These are phyloP conservation scores for Halophytophthora polymorphica DNA, from an alignment of 352 stramenopile genomes.

Conservation along the genomic window DNA sequence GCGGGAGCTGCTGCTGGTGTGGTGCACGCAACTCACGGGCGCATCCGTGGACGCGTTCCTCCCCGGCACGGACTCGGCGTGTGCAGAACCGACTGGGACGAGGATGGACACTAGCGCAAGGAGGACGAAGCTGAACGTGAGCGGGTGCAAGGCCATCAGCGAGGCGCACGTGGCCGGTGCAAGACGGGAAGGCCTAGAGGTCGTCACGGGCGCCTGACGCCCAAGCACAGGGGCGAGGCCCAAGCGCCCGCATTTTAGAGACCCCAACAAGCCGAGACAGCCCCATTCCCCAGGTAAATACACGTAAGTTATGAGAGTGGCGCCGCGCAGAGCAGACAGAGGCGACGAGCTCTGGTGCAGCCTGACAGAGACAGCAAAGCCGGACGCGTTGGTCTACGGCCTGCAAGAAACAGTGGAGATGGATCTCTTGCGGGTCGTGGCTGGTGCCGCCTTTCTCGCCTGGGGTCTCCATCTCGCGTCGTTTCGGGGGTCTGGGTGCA, in stretches of 20 bases:
- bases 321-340: too few species aligned
- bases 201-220: conserved; percentile 25
- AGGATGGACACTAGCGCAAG: conserved; percentile 5
- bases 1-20: conserved; percentile 67
- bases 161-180: conserved; percentile 29
- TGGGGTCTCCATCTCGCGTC: too few species aligned
- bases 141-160: conserved; percentile 68
- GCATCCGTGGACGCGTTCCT: conserved; percentile 58
- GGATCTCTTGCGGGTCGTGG: too few species aligned
- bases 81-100: conserved; percentile 1
- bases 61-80: conserved; percentile 9
- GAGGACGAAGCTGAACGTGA: conserved; percentile 48
- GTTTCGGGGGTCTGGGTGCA: too few species aligned
- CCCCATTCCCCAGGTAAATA: not conserved
- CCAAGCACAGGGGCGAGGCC: conserved; percentile 3
- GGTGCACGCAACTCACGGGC: conserved; percentile 83
- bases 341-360: too few species aligned
- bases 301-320: not conserved
- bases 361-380: too few species aligned
- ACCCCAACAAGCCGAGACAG: not conserved
- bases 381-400: too few species aligned
- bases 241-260: too few species aligned
- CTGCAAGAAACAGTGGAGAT: too few species aligned
- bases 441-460: too few species aligned
- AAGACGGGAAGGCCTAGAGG: conserved; percentile 27